Conservation (phyloP, 768 basidiomycete species). For the Tylopilus felleus region DNA sequence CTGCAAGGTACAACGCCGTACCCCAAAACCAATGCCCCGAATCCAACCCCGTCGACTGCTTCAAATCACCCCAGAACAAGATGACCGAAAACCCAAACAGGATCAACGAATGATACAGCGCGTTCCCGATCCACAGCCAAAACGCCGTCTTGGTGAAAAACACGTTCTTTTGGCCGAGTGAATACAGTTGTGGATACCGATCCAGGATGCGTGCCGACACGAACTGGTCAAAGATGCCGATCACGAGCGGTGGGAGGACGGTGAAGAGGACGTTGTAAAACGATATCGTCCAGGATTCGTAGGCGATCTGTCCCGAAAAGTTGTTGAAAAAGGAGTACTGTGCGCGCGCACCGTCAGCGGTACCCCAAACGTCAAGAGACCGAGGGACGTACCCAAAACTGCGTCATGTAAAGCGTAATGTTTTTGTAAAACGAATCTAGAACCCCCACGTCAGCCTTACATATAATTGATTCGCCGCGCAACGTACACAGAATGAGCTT, state of each 20-base stretch:
- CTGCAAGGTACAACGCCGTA: slow-evolving; percentile 90
- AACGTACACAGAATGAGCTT: slow-evolving; percentile 92
- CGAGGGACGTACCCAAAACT: slow-evolving; percentile 78
- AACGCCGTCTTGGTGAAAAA: slow-evolving; percentile 91
- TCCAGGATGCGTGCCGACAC: slow-evolving; percentile 96
- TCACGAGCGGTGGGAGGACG: slow-evolving; percentile 92
- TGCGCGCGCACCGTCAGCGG: neutral
- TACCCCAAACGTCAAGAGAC: neutral
- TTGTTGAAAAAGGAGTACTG: slow-evolving; percentile 99
- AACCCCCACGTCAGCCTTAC: neutral
- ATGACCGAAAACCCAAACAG: slow-evolving; percentile 5
- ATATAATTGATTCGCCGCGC: neutral
- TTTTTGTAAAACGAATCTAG: slow-evolving; percentile 99
- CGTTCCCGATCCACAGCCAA: slow-evolving; percentile 90
- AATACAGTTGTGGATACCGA: slow-evolving; percentile 95
- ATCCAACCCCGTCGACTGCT: slow-evolving; percentile 74
- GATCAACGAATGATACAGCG: slow-evolving; percentile 61
- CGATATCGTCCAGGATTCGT: slow-evolving; percentile 98
- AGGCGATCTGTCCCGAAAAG: slow-evolving; percentile 97
- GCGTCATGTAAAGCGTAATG: slow-evolving; percentile 96
- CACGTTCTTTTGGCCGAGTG: slow-evolving; percentile 87
- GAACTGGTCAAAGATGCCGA: slow-evolving; percentile 98
- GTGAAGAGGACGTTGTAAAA: slow-evolving; percentile 97
- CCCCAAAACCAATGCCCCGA: slow-evolving; percentile 99
- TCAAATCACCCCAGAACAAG: slow-evolving; percentile 85